These are phyloP conservation scores for Gardenia jasminoides DNA, from an alignment of 257 asterid species.

Conservation along the genomic window DNA sequence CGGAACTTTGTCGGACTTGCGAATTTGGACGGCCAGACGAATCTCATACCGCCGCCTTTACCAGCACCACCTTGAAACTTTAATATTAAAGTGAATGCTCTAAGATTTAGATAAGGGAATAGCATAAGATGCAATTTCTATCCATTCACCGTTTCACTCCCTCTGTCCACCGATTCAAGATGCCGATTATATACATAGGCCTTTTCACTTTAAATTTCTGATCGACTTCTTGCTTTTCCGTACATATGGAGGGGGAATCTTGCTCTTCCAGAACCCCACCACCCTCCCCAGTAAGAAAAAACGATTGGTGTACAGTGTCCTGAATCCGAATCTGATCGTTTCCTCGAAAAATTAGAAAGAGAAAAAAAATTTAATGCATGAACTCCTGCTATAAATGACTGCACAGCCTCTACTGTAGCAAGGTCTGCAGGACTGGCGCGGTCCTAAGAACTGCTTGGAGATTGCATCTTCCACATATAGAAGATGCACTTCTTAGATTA, in stretches of 20 bases:
- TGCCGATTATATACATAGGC: not conserved
- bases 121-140: slow-evolving; percentile 6
- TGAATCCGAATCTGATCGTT: not conserved
- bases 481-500: slow-evolving; percentile 7
- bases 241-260: slow-evolving; percentile 1
- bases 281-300: too few relatives aligned
- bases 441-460: not conserved
- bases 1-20: not conserved
- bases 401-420: not conserved
- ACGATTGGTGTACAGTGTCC: too few relatives aligned
- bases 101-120: slow-evolving; percentile 4
- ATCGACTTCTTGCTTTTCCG: not conserved
- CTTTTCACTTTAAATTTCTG: not conserved
- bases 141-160: not conserved
- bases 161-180: not conserved
- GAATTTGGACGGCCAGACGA: not conserved
- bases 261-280: not conserved
- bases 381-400: not conserved
- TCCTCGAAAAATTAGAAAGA: not conserved
- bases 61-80: not conserved
- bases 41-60: not conserved
- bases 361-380: not conserved
- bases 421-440: not conserved
- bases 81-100: not conserved
- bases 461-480: not conserved